Evolutionary conservation across 2,329 filamentous ascomycete genomes (phyloP), one percentile per base, ranked within the genome.

Genomic region (Penicillium vulpinum): DNA sequence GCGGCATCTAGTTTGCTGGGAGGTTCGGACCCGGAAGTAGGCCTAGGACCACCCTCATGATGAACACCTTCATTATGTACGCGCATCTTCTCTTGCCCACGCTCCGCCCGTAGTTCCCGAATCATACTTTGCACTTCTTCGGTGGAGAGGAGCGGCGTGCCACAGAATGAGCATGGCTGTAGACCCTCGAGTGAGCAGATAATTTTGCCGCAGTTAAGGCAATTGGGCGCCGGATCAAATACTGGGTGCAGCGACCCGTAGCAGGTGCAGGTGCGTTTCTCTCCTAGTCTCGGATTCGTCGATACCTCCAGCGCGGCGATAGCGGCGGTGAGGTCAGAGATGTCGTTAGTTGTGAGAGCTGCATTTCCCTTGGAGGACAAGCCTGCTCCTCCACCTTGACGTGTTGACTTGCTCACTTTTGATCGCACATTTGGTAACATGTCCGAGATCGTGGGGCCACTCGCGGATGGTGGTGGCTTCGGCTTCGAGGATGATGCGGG

Each of bases 131-230:
- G 88, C 10, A 96, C 85, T 53, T 97, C 92, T 4, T 83, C 77
- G 0, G 84, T 72, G 29, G 83, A 87, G 8, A 99, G 78, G 0
- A 99, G 79, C 0, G 91, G 85, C 0, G 83, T 81, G 0, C 87
- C 86, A 77, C 94, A 99, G 70, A 90, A 97, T 0, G 93, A 97
- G 73, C 94, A 99, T 0, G 93, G 93, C 0, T 93, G 93, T 0
- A 97, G 81, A 0, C 94, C 94, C 75, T 99, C 92, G 68, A 94
- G 92, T 24, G 96, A 86, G 72, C 94, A 99, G 53, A 97, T 88
- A 13, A 99, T 91, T 73, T 97, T 97, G 57, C 94, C 94, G 67
- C 94, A 99, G 43, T 84, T 88, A 16, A 95, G 78, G 71, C 94
- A 99, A 72, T 97, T 99, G 0, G 94, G 94, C 0, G 92, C 92